Conservation (phyloP, 805 yeast species). For the Monosporozyma servazzii region DNA sequence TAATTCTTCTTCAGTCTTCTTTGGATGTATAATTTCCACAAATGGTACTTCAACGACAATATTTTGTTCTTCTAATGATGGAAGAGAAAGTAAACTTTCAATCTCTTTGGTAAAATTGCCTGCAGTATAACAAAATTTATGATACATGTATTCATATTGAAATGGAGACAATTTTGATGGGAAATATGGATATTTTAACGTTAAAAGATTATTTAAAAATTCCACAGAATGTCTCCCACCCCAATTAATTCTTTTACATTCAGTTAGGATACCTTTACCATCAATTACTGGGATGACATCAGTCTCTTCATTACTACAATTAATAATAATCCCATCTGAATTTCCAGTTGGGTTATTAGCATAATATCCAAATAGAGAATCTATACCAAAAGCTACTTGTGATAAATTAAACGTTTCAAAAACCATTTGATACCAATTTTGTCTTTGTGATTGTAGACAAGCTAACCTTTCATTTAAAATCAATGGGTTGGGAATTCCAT, state of each 20-base stretch:
- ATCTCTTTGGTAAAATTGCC: constrained; percentile 58
- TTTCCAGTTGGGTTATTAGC: constrained; percentile 41
- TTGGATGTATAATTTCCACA: constrained; percentile 51
- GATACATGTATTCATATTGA: constrained; percentile 60
- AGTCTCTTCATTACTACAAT: constrained; percentile 76
- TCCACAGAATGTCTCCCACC: constrained; percentile 74
- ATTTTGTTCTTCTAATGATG: constrained; percentile 58
- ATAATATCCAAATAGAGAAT: constrained; percentile 68
- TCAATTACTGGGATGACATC: constrained; percentile 71
- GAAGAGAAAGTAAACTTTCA: constrained; percentile 45
- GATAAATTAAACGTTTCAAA: constrained; percentile 80
- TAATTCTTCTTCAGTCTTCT: constrained; percentile 78
- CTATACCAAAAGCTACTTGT: constrained; percentile 71
- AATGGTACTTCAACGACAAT: constrained; percentile 77
- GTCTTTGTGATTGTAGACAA: constrained; percentile 59
- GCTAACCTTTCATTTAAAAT: constrained; percentile 74
- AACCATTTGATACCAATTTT: constrained; percentile 66
- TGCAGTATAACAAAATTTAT: constrained; percentile 74
- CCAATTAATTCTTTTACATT: constrained; percentile 79
- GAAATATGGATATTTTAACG: constrained; percentile 84
- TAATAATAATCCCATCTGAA: constrained; percentile 63
- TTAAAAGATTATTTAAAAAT: constrained; percentile 52
- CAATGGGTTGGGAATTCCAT: constrained; percentile 65
- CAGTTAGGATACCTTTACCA: constrained; percentile 56
- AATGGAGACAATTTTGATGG: constrained; percentile 59